Conservation (phyloP, 2,329 filamentous ascomycete genomes). For the Fusarium pseudonygamai region DNA sequence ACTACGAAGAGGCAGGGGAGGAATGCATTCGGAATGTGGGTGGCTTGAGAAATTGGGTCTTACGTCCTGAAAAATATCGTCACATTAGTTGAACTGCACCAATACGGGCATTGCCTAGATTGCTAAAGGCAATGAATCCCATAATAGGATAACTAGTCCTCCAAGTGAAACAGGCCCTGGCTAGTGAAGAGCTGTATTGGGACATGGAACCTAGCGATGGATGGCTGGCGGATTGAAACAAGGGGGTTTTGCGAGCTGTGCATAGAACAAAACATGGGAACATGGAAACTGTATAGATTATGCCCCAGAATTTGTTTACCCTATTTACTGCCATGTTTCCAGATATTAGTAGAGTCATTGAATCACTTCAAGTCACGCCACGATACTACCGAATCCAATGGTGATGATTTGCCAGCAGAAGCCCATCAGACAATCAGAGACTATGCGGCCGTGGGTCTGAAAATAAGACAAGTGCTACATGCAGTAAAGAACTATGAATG, state of each 20-base stretch:
- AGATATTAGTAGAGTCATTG: not conserved
- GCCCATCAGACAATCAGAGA: not conserved
- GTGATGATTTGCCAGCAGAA: not conserved
- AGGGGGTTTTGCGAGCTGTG: not conserved
- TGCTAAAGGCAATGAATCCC: not conserved
- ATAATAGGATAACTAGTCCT: not conserved
- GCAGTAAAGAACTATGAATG: not conserved
- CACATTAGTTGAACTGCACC: not conserved
- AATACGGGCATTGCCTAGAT: not conserved
- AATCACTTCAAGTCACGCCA: not conserved
- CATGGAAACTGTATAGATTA: not conserved
- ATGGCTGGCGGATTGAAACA: not conserved
- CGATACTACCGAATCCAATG: no score
- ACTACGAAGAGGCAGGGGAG: not conserved
- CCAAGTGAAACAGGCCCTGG: constrained; percentile 11
- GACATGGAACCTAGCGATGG: not conserved
- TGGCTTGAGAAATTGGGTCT: not conserved
- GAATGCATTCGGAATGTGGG: not conserved
- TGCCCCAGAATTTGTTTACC: not conserved
- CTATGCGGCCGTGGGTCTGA: no score
- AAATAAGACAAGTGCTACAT: not conserved
- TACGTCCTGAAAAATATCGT: not conserved
- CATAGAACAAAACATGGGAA: not conserved
- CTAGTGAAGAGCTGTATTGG: not conserved
- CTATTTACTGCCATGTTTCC: not conserved